Evolutionary conservation across 1,284 basidiomycete species (phyloP).

Genomic region (Cryptococcus sp.): DNA sequence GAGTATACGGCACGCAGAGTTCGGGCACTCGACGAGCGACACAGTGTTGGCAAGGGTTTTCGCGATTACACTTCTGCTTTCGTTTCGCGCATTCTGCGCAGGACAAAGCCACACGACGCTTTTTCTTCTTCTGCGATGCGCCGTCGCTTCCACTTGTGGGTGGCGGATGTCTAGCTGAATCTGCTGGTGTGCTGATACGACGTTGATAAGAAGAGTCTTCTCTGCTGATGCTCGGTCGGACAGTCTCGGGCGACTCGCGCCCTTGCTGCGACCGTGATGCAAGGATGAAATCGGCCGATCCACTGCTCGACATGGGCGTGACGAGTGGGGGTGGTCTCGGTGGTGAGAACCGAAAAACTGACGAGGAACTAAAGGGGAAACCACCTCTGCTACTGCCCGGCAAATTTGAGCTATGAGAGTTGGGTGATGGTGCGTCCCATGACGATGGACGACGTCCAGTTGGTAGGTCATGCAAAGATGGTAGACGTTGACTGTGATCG

Average conservation of each 20-base stretch:
- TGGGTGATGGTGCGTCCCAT: constrained; percentile 24
- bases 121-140: constrained; percentile 45
- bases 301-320: constrained; percentile 12
- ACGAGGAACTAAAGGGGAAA: constrained; percentile 1
- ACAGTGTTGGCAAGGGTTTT: constrained; percentile 50
- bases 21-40: constrained; percentile 43
- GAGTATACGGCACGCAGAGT: constrained; percentile 39
- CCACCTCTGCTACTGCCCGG: constrained; percentile 10
- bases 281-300: constrained; percentile 1
- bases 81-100: constrained; percentile 50
- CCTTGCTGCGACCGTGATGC: background rate
- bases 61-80: constrained; percentile 51
- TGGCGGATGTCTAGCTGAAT: constrained; percentile 19
- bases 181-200: background rate
- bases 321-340: constrained; percentile 15
- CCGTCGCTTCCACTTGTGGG: constrained; percentile 13
- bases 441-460: constrained; percentile 4
- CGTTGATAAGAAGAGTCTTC: background rate
- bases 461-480: constrained; percentile 15
- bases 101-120: constrained; percentile 42
- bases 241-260: constrained; percentile 1
- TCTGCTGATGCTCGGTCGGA: background rate
- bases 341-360: constrained; percentile 9
- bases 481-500: constrained; percentile 22
- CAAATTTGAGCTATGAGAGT: constrained; percentile 12